Evolutionary conservation across 83 land plant species (phyloP).

Genomic region (Picea mariana): DNA sequence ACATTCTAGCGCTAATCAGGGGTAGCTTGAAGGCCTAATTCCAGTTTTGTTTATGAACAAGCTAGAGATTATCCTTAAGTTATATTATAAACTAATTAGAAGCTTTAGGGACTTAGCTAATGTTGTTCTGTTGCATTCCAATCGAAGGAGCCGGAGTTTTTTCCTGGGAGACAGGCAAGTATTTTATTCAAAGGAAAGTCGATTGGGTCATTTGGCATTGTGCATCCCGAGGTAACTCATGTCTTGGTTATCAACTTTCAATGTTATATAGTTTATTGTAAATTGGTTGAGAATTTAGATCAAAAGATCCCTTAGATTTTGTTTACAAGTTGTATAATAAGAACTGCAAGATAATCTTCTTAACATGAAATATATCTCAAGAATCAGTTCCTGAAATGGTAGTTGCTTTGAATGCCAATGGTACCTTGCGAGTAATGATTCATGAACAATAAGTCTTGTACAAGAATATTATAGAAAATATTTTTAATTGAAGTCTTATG

Average conservation of each 20-base stretch:
- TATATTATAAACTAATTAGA: too few species aligned
- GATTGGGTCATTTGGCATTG: constrained; percentile 86
- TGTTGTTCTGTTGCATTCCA: not conserved
- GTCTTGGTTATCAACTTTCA: not conserved
- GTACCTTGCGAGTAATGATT: too few species aligned
- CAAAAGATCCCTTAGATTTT: not conserved
- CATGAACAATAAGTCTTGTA: too few species aligned
- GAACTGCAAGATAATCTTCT: not conserved
- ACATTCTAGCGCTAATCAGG: not conserved
- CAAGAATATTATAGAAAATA: too few species aligned
- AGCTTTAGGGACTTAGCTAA: not conserved
- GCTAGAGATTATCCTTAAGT: not conserved
- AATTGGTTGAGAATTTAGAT: not conserved
- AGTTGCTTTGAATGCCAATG: too few species aligned
- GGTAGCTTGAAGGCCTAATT: not conserved
- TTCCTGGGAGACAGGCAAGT: constrained; percentile 78
- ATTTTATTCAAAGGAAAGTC: constrained; percentile 69
- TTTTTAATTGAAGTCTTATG: too few species aligned
- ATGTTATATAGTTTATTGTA: not conserved
- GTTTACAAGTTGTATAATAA: not conserved
- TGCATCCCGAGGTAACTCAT: constrained; percentile 85
- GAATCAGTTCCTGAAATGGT: not conserved
- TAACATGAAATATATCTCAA: not conserved
- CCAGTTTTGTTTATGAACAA: not conserved
- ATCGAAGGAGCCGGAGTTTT: constrained; percentile 87